Base-by-base conservation (phyloP, 2,329 filamentous ascomycete species). In the Fusarium burgessii region DNA sequence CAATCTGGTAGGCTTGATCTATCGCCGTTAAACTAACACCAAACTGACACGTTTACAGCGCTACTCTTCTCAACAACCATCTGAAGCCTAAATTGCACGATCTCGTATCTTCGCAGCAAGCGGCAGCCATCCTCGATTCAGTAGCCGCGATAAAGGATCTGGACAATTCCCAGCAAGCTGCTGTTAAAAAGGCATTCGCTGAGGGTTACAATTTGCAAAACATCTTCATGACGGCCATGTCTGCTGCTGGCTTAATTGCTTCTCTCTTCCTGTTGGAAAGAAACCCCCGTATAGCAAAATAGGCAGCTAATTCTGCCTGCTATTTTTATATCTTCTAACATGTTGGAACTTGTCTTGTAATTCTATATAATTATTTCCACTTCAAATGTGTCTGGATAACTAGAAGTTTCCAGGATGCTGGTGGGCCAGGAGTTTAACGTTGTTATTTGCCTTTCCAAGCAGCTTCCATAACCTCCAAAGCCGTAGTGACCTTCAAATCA, bases 401-500 rank as follows among this genome's bases (percentile, higher is more conserved):
- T 12, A 33, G 14, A 14, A 33, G 14, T 14, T 35, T 8, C 5
- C 17, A 1, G 18, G 18, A 8, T 15, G 9, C 13, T 4, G 6
- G 20, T 17, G 3, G 13, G 6, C 13, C 6, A 1, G 14, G 15
- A 14, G 7, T 20, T 25, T 11, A n/a, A 35, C 5, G 7, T 7
- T 32, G 14, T 25, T 40, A 68, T 41, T 50, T 54, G 0, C 38
- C 58, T 14, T 58, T 66, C 70, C 74, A 74, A n/a, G 59, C 55
- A 36, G 36, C 17, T 29, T 70, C 57, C 72, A 76, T 76, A 5
- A 76, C 73, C 29, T 72, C 67, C 10, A 7, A 40, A 6, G 63
- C 27, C 8, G 62, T 70, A 5, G 65, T 71, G 1, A 64, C 23
- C 6, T 58, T 67, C 2, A 76, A 20, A 15, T 71, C 64, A 0